Percentiles rank a stretch among this genome's conserved stretches.
Evolutionary conservation across 2,329 filamentous ascomycete species (phyloP).

Genomic region (Beauveria brongniartii): DNA sequence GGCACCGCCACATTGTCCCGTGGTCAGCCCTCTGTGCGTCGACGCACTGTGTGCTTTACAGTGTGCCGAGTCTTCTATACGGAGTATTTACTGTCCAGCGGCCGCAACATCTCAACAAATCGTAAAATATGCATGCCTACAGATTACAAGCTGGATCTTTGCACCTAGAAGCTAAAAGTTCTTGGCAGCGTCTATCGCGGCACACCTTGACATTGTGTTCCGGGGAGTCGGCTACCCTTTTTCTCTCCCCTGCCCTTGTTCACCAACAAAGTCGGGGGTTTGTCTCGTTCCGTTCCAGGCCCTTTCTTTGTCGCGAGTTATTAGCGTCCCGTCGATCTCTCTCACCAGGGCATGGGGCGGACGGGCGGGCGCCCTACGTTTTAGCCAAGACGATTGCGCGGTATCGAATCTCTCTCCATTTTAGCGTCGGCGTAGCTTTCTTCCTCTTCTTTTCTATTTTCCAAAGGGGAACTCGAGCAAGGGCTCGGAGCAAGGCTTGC

Average conservation of each 20-base stretch:
- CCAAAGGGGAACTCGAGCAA: no score
- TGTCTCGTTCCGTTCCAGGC: no score
- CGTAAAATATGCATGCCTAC: neutral
- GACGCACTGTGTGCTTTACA: neutral
- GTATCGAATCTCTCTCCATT: neutral
- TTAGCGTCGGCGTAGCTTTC: neutral
- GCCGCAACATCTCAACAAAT: neutral
- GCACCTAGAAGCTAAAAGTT: neutral
- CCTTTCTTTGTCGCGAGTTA: no score
- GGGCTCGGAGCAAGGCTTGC: neutral
- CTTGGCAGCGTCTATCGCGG: neutral
- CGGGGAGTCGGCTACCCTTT: neutral
- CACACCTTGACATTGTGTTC: neutral
- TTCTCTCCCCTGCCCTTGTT: neutral
- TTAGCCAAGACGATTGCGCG: no score
- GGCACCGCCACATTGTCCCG: neutral
- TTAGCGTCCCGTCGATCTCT: neutral
- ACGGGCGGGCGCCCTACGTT: no score
- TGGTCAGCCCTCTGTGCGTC: neutral
- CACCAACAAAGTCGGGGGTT: no score
- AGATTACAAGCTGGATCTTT: neutral
- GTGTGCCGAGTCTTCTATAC: no score
- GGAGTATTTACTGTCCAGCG: no score
- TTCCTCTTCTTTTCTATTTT: neutral
- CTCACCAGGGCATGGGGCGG: no score